Evolutionary conservation across 768 basidiomycete species (phyloP), one percentile per base, ranked within the genome.

Genomic region (Rickenella mellea): DNA sequence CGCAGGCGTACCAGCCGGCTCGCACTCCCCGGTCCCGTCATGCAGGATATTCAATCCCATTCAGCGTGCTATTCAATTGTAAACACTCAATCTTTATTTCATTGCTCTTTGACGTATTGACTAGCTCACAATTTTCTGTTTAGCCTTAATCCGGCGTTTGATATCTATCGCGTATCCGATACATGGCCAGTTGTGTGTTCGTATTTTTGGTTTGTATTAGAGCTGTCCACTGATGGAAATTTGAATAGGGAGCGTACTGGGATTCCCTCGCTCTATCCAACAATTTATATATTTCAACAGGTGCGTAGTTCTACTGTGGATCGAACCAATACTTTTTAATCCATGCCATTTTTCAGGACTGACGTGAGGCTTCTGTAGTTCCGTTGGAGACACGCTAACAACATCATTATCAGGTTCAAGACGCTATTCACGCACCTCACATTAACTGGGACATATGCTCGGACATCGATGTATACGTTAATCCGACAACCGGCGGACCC

Each of bases 231-330:
- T 36, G 28, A 2, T 31, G 4, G 8, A n/a, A 30, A 11, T 17
- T 36, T 24, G 2, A 40, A 17, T 32, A 70, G 70, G 71, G 71
- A 71, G 69, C 37, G 55, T 57, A 15, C 48, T 57, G 25, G 55
- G 55, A 4, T 55, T 55, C 41, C 41, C 47, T 1, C 50, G 56
- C 14, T 51, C 70, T 6, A 75, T 70, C 2, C 72, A 75, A 51
- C 56, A 75, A 46, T 76, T 75, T 46, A 59, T 74, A 25, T 75
- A 74, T 51, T 75, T 75, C 58, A 74, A 75, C 41, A 56, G 71
- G 67, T 67, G 43, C 35, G 61, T n/a, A n/a, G n/a, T n/a, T n/a
- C n/a, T n/a, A n/a, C n/a, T n/a, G n/a, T n/a, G n/a, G n/a, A n/a
- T n/a, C n/a, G n/a, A n/a, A n/a, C n/a, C n/a, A n/a, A n/a, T n/a